Evolutionary conservation across 2,329 filamentous ascomycete genomes (phyloP).

Genomic region (Clonostachys rosea): DNA sequence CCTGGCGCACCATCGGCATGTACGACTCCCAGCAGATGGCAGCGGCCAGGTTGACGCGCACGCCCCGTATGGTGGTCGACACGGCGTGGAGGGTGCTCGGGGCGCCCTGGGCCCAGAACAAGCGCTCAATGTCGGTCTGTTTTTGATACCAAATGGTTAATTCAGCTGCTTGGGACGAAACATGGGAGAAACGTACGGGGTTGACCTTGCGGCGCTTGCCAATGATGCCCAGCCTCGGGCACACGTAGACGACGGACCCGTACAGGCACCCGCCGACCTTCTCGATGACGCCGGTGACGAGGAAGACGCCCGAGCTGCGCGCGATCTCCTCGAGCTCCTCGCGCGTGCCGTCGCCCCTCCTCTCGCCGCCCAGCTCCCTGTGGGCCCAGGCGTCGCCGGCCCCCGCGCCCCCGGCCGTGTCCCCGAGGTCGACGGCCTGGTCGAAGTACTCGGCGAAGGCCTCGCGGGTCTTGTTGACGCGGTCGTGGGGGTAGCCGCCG

Average conservation of each 20-base stretch:
- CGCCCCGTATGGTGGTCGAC: slow-evolving; percentile 72
- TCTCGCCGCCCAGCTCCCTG: slow-evolving; percentile 36
- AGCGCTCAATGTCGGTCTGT: slow-evolving; percentile 71
- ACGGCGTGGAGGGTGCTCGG: slow-evolving; percentile 76
- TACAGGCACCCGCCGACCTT: slow-evolving; percentile 78
- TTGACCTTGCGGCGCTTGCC: slow-evolving; percentile 91
- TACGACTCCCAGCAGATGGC: slow-evolving; percentile 98
- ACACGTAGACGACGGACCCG: slow-evolving; percentile 78
- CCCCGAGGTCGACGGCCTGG: slow-evolving; percentile 75
- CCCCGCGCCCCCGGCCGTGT: slow-evolving; percentile 62
- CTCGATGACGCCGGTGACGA: slow-evolving; percentile 79
- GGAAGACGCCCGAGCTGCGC: slow-evolving; percentile 72
- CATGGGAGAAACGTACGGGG: slow-evolving; percentile 52
- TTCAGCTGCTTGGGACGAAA: neutral
- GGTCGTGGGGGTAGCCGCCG: slow-evolving; percentile 81
- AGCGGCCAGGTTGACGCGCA: slow-evolving; percentile 74
- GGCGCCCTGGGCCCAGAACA: slow-evolving; percentile 86
- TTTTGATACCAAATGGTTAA: neutral
- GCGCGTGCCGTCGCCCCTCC: slow-evolving; percentile 57
- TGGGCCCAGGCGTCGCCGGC: slow-evolving; percentile 70
- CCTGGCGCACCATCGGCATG: slow-evolving; percentile 84
- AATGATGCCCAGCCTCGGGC: slow-evolving; percentile 65
- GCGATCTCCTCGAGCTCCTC: slow-evolving; percentile 77
- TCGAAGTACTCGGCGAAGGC: slow-evolving; percentile 81
- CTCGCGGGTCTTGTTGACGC: slow-evolving; percentile 66